A percentile compares a stretch with the other conserved stretches of the same genome.
These are phyloP conservation scores for Sporisorium graminicola DNA, from an alignment of 1,284 basidiomycete genomes.

Conservation along the genomic window DNA sequence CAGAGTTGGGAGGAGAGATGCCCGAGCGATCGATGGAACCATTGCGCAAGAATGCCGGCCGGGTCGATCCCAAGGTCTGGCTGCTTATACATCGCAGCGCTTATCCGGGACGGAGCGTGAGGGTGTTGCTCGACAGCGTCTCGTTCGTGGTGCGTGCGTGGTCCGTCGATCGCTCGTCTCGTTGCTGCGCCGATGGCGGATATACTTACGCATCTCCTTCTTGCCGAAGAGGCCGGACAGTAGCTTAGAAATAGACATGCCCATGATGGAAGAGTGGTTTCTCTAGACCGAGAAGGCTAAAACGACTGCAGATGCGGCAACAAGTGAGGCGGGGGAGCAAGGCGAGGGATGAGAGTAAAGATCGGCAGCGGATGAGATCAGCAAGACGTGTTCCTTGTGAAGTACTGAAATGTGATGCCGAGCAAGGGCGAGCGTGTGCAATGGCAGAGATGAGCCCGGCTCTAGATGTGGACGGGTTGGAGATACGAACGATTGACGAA, in stretches of 20 bases:
- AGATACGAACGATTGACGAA: conserved; percentile 29
- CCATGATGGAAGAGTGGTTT: conserved; percentile 55
- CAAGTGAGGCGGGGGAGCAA: background rate
- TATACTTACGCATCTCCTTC: conserved; percentile 68
- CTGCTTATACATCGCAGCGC: background rate
- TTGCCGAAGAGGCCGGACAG: conserved; percentile 70
- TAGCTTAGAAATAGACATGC: conserved; percentile 68
- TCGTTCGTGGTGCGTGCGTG: background rate
- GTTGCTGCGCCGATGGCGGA: background rate
- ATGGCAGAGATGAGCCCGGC: background rate
- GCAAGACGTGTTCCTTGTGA: conserved; percentile 14
- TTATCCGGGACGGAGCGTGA: background rate
- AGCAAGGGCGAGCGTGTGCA: background rate
- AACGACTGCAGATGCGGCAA: conserved; percentile 2
- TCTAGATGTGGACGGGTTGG: background rate
- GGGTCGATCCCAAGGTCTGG: too few species aligned
- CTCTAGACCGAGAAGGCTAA: conserved; percentile 48
- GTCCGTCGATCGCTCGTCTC: conserved; percentile 9
- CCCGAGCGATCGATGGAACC: conserved; percentile 5
- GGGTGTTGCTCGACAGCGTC: background rate
- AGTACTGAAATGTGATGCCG: background rate
- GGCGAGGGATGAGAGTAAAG: background rate
- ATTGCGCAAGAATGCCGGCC: background rate
- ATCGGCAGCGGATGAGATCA: conserved; percentile 16
- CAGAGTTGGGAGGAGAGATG: background rate